phyloP scores from a whole-genome alignment of 257 asterid species.

The Scutellaria baicalensis region DNA sequence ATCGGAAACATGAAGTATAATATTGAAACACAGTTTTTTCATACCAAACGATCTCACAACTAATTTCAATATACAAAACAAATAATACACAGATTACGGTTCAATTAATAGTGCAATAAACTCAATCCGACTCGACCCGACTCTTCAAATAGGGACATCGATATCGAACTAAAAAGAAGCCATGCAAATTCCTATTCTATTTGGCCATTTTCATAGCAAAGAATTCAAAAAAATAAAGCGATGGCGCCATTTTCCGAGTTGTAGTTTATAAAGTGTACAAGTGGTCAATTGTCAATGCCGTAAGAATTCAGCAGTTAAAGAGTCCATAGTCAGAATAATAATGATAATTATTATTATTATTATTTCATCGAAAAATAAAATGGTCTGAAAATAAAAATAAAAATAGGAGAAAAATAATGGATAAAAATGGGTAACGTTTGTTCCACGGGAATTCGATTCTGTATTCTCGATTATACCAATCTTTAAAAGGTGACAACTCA shows the following conservation, averaged over 20 bases:
- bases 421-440: slow-evolving; percentile 38
- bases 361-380: background rate
- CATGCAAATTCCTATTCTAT: too few relatives aligned
- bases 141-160: too few relatives aligned
- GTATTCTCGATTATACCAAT: slow-evolving; percentile 28
- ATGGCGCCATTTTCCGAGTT: background rate
- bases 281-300: slow-evolving; percentile 32
- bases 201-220: background rate
- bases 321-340: slow-evolving; percentile 5
- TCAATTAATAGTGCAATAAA: too few relatives aligned
- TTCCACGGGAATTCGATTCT: slow-evolving; percentile 29
- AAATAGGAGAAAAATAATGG: background rate
- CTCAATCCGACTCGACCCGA: too few relatives aligned
- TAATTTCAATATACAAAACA: too few relatives aligned
- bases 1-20: too few relatives aligned
- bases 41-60: too few relatives aligned
- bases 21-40: too few relatives aligned
- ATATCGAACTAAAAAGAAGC: too few relatives aligned
- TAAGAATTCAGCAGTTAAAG: slow-evolving; percentile 26
- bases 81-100: too few relatives aligned
- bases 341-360: background rate
- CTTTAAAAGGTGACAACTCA: slow-evolving; percentile 31
- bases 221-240: background rate
- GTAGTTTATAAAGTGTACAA: background rate
- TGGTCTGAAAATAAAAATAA: background rate